Percentiles rank a stretch among this genome's conserved stretches.
These are phyloP conservation scores for Fraxinus baroniana DNA, from an alignment of 305 asterid genomes.

Conservation along the genomic window DNA sequence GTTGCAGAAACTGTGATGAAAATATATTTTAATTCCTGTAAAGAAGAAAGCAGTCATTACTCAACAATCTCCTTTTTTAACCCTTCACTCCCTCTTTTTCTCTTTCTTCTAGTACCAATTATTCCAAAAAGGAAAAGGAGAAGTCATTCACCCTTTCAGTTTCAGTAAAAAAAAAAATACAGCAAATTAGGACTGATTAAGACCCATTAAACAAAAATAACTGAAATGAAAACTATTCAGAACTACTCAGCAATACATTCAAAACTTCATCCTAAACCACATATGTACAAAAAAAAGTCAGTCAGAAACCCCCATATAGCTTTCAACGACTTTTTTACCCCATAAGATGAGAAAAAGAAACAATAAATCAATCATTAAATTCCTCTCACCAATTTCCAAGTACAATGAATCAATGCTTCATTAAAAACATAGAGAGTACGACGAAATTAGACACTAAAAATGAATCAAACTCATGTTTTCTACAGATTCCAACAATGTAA, in stretches of 20 bases:
- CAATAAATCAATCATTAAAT: neutral
- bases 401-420: neutral
- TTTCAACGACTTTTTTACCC: neutral
- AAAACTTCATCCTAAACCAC: slow-evolving; percentile 4
- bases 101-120: neutral
- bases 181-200: neutral
- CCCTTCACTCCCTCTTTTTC: neutral
- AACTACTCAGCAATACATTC: neutral
- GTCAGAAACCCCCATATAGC: slow-evolving; percentile 3
- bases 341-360: neutral
- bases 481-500: neutral
- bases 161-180: neutral
- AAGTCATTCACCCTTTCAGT: neutral
- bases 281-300: neutral
- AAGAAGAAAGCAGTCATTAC: neutral
- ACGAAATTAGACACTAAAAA: neutral
- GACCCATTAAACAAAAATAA: neutral
- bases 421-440: neutral
- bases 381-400: neutral
- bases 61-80: neutral
- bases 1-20: slow-evolving; percentile 18
- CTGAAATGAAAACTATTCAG: neutral
- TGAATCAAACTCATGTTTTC: neutral
- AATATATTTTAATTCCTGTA: neutral
- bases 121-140: slow-evolving; percentile 3